A percentile compares a stretch with the other conserved stretches of the same genome.
Conservation (phyloP, 768 basidiomycete species). For the Thelephora ganbajun region DNA sequence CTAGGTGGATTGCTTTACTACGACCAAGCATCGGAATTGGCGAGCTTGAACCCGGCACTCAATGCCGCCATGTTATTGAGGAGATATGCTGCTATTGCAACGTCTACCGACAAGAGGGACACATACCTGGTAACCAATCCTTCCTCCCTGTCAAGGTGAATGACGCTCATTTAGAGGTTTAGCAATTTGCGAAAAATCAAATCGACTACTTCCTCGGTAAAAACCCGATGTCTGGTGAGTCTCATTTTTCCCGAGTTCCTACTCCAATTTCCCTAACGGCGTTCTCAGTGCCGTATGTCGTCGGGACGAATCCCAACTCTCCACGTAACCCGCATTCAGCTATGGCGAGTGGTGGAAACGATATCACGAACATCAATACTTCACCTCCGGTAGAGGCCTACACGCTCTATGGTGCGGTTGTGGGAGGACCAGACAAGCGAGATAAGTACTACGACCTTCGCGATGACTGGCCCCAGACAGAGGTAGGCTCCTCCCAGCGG, state of each 20-base stretch:
- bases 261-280: neutral
- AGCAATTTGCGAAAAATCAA: constrained; percentile 55
- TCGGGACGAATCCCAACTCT: constrained; percentile 83
- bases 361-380: constrained; percentile 56
- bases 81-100: constrained; percentile 64
- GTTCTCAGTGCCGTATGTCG: constrained; percentile 60
- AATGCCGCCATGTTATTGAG: constrained; percentile 77
- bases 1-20: constrained; percentile 74
- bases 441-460: constrained; percentile 79
- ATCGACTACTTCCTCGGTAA: constrained; percentile 74
- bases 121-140: constrained; percentile 40
- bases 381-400: constrained; percentile 64
- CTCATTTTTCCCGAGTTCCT: neutral
- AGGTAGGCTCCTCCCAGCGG: constrained; percentile 30
- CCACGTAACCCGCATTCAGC: constrained; percentile 87
- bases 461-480: constrained; percentile 80
- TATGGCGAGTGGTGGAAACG: constrained; percentile 68
- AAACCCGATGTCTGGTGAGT: constrained; percentile 76
- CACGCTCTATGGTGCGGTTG: constrained; percentile 74
- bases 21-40: constrained; percentile 68
- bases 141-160: constrained; percentile 4
- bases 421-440: constrained; percentile 71
- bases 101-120: constrained; percentile 38
- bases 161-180: constrained; percentile 23
- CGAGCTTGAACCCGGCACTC: constrained; percentile 74